Base-by-base conservation (phyloP, 169 alveolate genomes). In the Eimeria necatrix region DNA sequence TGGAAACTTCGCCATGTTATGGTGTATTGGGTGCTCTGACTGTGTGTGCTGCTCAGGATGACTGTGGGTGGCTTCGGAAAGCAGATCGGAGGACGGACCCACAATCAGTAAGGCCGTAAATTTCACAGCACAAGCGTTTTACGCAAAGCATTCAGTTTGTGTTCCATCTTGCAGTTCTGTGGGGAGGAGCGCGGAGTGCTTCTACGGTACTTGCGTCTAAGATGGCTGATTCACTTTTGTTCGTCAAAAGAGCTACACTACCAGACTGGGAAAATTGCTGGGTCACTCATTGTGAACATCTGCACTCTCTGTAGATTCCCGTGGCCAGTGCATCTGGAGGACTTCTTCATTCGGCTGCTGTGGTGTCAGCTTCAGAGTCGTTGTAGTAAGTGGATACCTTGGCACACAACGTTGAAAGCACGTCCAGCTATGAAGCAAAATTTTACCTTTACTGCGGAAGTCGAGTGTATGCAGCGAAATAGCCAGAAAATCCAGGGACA, bases 271-370 rank as follows among this genome's bases (percentile, higher is more conserved):
- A 32, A 32, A 32, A 2, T 32, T 32, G 41, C 41, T 32, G 41
- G 41, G 41, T 32, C 41, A 32, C 2, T 32, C 2, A 32, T 9
- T 16, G 56, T 74, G 41, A 41, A 74, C 48, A 26, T 4, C 18
- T 32, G 70, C n/a, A 16, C 70, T 51, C 61, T 51, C 18, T 81
- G 41, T 56, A 84, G 92, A 60, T 84, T 84, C 80, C 41, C 41
- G 80, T 84, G 71, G 92, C 92, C 41, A 84, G 92, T 32, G 60
- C 59, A 70, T 84, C 80, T 46, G 92, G 92, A 49, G 92, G 92
- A 7, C 92, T 84, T 46, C 52, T 84, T 84, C 92, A 84, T 32
- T 84, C 92, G 14, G 32, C 26, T 12, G 92, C 92, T 41, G 80
- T 84, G 80, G 22, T 32, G 70, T 26, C 92, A 26, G 80, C 60